Evolutionary conservation across 805 yeast genomes (phyloP), one percentile per base, ranked within the genome.

Genomic region (Saccharomycopsis sp.): DNA sequence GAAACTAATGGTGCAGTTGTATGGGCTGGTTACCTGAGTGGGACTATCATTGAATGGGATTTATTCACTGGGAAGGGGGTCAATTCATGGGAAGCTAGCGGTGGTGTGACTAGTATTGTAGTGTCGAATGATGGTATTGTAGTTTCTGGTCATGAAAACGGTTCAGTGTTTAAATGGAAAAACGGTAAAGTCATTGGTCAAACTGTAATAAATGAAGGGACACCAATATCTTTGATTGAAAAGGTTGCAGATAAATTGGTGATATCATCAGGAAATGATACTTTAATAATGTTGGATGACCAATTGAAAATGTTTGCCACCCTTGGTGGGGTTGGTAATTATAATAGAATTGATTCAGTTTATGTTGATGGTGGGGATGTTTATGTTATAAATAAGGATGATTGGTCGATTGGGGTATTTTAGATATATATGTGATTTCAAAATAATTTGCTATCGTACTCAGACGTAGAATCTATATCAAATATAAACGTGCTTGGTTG

Each of bases 1-100:
- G 85, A 73, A 23, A 71, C 75, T 16, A 61, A 58, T 5, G 77
- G 70, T 0, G 72, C 70, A 50, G 48, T 53, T 3, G 55, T 72
- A 2, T 57, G 65, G 21, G 73, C 71, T 2, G 83, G 72, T 3
- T 64, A 68, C 47, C 55, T 53, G 9, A 52, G 57, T 40, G 71
- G 67, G 0, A 45, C 43, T 0, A 21, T 74, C 3, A 61, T 70
- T 0, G 44, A 59, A 6, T 74, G 77, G 77, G 72, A 72, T 55
- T 26, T 65, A 24, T 42, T 46, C 4, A n/a, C n/a, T n/a, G n/a
- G n/a, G 20, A 34, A 4, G 44, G 37, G n/a, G 41, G 55, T 4
- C 41, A 43, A 26, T n/a, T 31, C 35, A 31, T 9, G 17, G 11
- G n/a, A n/a, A n/a, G n/a, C n/a, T n/a, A n/a, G n/a, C n/a, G n/a